phyloP scores from a whole-genome alignment of 2,329 filamentous ascomycete species.

The Cytospora mali region DNA sequence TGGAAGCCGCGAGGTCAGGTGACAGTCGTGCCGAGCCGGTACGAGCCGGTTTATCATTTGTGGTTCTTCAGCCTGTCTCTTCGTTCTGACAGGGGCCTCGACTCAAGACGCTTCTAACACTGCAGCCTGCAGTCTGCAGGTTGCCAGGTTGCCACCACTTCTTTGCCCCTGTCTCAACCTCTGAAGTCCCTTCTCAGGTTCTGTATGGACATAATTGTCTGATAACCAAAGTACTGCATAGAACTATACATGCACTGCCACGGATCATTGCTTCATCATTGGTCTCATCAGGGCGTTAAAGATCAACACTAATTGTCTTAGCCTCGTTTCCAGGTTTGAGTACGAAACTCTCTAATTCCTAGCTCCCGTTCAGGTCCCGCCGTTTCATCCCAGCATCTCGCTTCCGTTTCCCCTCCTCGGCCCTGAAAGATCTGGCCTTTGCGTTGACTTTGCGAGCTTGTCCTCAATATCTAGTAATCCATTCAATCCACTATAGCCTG shows the following conservation, averaged over 20 bases:
- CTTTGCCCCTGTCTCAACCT: neutral
- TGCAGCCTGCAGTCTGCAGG: neutral
- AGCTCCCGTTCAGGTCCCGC: conserved; percentile 14
- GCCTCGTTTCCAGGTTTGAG: neutral
- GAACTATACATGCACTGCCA: neutral
- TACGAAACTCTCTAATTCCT: neutral
- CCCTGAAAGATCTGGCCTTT: conserved; percentile 3
- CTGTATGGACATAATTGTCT: neutral
- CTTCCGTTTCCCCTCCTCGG: neutral
- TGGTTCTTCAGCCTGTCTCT: neutral
- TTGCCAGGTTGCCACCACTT: neutral
- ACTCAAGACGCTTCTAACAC: neutral
- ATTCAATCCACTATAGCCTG: conserved; percentile 4
- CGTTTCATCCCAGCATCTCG: neutral
- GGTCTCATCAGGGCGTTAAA: neutral
- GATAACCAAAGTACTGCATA: neutral
- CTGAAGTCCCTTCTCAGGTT: neutral
- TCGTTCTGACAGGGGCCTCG: neutral
- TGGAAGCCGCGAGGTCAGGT: conserved; percentile 26
- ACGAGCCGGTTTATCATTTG: neutral
- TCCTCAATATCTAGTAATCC: neutral
- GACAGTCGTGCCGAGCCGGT: neutral
- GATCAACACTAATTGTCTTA: neutral
- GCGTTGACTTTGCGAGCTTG: neutral
- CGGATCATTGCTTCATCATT: neutral